phyloP scores from a whole-genome alignment of 768 basidiomycete species.

The Boletus bicolor region DNA sequence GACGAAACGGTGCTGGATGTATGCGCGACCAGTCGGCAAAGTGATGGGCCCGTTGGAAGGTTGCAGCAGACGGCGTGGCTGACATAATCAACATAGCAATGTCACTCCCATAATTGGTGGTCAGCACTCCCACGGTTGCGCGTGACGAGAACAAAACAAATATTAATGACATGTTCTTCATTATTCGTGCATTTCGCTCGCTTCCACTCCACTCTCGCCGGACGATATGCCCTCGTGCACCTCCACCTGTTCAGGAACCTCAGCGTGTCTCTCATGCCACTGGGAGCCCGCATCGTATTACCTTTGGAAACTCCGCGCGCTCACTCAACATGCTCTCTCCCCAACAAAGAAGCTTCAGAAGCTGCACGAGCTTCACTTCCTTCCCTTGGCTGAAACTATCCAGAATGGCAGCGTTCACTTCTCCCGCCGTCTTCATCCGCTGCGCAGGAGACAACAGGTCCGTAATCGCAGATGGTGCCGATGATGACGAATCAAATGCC shows the following conservation, averaged over 20 bases:
- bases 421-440: slow-evolving; percentile 90
- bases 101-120: slow-evolving; percentile 7
- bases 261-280: slow-evolving; percentile 25
- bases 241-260: slow-evolving; percentile 30
- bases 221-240: slow-evolving; percentile 24
- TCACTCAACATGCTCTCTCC: slow-evolving; percentile 79
- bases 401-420: slow-evolving; percentile 94
- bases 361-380: slow-evolving; percentile 82
- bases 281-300: slow-evolving; percentile 31
- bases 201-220: slow-evolving; percentile 15
- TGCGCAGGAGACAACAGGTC: slow-evolving; percentile 84
- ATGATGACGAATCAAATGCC: slow-evolving; percentile 66
- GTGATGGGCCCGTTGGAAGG: slow-evolving; percentile 27
- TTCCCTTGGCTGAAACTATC: slow-evolving; percentile 89
- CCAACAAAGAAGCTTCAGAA: slow-evolving; percentile 85
- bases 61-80: slow-evolving; percentile 24
- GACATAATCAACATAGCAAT: slow-evolving; percentile 31
- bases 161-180: background rate
- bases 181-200: slow-evolving; percentile 25
- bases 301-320: slow-evolving; percentile 77
- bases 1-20: slow-evolving; percentile 24
- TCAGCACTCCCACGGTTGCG: slow-evolving; percentile 1
- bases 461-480: slow-evolving; percentile 57
- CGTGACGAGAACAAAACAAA: slow-evolving; percentile 8
- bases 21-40: slow-evolving; percentile 28